Evolutionary conservation across 1,284 basidiomycete species (phyloP).

Genomic region (Xerocomus minutiporus): DNA sequence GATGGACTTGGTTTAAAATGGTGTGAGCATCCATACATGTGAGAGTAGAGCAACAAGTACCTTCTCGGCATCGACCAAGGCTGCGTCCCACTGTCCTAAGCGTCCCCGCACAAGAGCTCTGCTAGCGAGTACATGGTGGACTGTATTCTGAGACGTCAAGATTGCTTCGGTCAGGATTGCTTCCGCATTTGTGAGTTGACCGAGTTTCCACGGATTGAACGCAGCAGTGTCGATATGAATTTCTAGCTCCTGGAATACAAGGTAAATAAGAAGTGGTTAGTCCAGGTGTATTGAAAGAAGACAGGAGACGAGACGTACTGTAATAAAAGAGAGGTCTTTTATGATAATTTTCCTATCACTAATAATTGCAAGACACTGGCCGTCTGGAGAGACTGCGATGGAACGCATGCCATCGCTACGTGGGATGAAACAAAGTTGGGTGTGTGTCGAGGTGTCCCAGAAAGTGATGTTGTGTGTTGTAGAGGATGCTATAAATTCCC

Average conservation of each 20-base stretch:
- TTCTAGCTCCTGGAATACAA: not conserved
- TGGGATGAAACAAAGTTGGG: not conserved
- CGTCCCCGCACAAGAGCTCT: not conserved
- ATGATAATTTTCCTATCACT: conserved; percentile 1
- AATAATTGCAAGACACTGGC: conserved; percentile 3
- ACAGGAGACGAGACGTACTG: not conserved
- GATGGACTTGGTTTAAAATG: not conserved
- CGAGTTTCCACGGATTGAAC: not conserved
- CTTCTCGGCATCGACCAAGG: not conserved
- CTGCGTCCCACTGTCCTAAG: not conserved
- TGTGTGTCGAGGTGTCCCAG: not conserved
- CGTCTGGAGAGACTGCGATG: conserved; percentile 9
- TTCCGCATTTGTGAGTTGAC: not conserved
- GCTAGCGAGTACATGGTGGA: not conserved
- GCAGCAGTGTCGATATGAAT: not conserved
- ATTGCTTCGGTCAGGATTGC: not conserved
- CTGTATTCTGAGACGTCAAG: not conserved
- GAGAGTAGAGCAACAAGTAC: not conserved
- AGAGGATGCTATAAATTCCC: conserved; percentile 1
- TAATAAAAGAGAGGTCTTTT: not conserved
- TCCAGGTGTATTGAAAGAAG: not conserved
- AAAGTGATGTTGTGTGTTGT: not conserved
- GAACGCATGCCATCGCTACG: conserved; percentile 4
- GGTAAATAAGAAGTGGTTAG: not conserved
- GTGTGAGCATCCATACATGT: not conserved